Percentiles rank a stretch among this genome's conserved stretches.
Conservation (phyloP, 1,139 yeast genomes). For the Groenewaldozyma auringiensis region DNA sequence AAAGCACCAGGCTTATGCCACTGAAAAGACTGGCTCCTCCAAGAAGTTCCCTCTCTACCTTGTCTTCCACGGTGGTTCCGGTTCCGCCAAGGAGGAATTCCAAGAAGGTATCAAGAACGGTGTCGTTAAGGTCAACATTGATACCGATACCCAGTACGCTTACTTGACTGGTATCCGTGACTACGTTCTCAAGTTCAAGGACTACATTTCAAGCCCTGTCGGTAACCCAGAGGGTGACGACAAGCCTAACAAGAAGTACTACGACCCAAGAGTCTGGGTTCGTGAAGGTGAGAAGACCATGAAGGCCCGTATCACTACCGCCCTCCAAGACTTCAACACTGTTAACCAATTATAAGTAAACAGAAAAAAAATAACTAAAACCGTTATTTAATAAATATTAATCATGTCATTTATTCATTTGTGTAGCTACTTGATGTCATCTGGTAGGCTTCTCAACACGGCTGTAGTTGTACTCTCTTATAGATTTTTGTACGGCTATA, state of each 20-base stretch:
- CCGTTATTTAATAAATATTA: no score
- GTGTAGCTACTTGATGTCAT: no score
- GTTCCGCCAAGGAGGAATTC: slow-evolving; percentile 88
- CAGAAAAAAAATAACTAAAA: background rate
- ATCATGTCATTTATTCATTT: no score
- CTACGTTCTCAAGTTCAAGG: slow-evolving; percentile 92
- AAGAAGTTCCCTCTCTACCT: slow-evolving; percentile 77
- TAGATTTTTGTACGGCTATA: no score
- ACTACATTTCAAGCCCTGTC: slow-evolving; percentile 77
- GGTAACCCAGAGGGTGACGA: slow-evolving; percentile 99
- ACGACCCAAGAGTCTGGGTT: slow-evolving; percentile 99
- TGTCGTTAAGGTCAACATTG: slow-evolving; percentile 98
- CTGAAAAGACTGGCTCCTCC: slow-evolving; percentile 50
- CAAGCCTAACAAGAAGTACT: slow-evolving; percentile 94
- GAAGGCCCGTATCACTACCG: slow-evolving; percentile 75
- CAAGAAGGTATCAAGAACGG: slow-evolving; percentile 86
- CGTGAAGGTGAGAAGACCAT: slow-evolving; percentile 99
- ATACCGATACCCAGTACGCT: slow-evolving; percentile 98
- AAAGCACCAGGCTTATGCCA: slow-evolving; percentile 82
- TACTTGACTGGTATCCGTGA: slow-evolving; percentile 96
- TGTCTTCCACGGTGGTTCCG: slow-evolving; percentile 99
- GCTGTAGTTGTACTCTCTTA: no score
- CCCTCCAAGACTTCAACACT: slow-evolving; percentile 71
- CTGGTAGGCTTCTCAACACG: no score
- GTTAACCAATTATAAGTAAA: slow-evolving; percentile 23